Base-by-base conservation (phyloP, 345 rosid species). In the Eucalyptus marginata region DNA sequence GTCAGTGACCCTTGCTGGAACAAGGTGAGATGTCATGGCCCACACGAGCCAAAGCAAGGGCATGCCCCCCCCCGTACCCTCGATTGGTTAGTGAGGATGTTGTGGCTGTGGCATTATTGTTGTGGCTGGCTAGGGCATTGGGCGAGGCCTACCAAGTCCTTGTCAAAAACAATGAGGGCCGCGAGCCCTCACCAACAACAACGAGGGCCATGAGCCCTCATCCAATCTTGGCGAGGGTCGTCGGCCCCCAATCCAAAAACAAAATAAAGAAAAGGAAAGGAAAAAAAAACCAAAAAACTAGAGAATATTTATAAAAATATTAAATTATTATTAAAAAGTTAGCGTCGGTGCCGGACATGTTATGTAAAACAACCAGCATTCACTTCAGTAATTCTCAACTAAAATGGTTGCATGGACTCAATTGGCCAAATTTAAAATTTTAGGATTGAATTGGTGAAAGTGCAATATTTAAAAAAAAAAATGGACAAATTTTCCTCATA, bases 291-390 rank as follows among this genome's bases (percentile, higher is more conserved):
- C 11, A 9, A 56, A 22, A 56, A 10, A 24, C 62, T 24, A 56
- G 13, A 56, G 29, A 27, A 56, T 10, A 24, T 56, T 56, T 56
- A 22, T 22, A 2, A 56, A 10, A 56, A 4, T 56, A 56, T 56
- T 0, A 56, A 56, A 24, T 22, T 56, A 56, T 56, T 56, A 56
- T 56, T 56, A 0, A 9, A 56, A 56, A 4, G 3, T 56, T 1
- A 56, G 0, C 13, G 0, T 56, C 1, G 2, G 6, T 24, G 27
- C 13, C 1, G 20, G 29, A 13, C 29, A 22, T 56, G 12, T 24
- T 56, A 56, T 56, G 29, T 56, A 56, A 56, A 56, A 56, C 0
- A 24, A 0, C 3, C 0, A 22, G 3, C 6, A 24, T 56, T 24
- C 29, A 56, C 62, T 56, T 56, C 0, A 56, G 6, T 24, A 56